Evolutionary conservation across 192 early-diverging fungal genomes (phyloP).

Genomic region (Backusella liffmaniae): DNA sequence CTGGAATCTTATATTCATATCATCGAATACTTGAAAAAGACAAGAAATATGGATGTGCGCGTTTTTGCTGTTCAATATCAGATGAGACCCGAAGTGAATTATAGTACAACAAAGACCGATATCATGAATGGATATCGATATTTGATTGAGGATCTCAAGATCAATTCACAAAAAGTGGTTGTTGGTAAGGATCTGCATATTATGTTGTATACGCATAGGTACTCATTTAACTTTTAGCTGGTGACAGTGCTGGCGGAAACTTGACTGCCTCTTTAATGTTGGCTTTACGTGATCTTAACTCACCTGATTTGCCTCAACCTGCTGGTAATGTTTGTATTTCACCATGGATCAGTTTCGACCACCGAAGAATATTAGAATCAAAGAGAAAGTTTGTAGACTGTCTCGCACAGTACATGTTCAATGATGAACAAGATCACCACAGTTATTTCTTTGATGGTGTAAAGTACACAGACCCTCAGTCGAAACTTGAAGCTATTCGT

Average conservation of each 20-base stretch:
- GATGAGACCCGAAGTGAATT: not conserved
- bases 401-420: not conserved
- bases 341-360: conserved; percentile 15
- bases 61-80: conserved; percentile 14
- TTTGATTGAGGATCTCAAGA: conserved; percentile 9
- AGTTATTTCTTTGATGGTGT: not conserved
- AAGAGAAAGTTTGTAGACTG: not conserved
- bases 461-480: not conserved
- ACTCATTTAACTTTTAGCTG: not conserved
- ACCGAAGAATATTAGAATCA: not conserved
- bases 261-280: not conserved
- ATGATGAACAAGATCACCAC: not conserved
- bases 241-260: conserved; percentile 24
- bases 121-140: conserved; percentile 15
- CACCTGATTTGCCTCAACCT: not conserved
- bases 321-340: conserved; percentile 15
- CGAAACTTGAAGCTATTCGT: not conserved
- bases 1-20: conserved; percentile 17
- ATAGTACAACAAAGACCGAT: not conserved
- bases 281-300: not conserved
- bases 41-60: not conserved
- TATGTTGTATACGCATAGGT: not conserved
- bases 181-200: not conserved
- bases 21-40: not conserved
- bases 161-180: conserved; percentile 12